phyloP scores from a whole-genome alignment of 257 asterid genomes.

The Solanum medicagineum region DNA sequence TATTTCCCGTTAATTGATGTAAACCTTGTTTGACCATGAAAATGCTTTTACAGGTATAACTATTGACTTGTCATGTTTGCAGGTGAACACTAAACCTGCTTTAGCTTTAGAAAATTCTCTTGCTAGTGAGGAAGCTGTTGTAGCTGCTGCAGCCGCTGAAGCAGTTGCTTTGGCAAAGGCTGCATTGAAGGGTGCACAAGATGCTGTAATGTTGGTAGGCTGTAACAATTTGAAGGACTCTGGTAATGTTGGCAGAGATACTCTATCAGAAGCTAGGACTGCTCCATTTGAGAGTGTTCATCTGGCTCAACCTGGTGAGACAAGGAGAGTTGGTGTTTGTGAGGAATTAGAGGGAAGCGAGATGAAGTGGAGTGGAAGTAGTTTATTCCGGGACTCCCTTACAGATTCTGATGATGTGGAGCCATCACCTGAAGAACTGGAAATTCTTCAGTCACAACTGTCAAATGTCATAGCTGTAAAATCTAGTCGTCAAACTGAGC shows the following conservation, averaged over 20 bases:
- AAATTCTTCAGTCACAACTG: conserved; percentile 43
- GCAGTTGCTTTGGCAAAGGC: conserved; percentile 86
- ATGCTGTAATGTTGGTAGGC: conserved; percentile 54
- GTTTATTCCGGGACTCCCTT: conserved; percentile 13
- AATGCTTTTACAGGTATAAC: conserved; percentile 29
- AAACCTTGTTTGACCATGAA: conserved; percentile 37
- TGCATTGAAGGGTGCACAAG: conserved; percentile 78
- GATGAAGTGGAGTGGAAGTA: conserved; percentile 11
- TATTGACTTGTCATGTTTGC: conserved; percentile 10
- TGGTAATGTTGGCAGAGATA: conserved; percentile 5
- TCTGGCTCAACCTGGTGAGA: conserved; percentile 27
- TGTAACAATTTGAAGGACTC: conserved; percentile 17
- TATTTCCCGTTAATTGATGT: neutral
- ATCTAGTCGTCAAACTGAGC: conserved; percentile 74
- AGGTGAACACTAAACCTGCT: conserved; percentile 39
- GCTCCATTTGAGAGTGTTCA: conserved; percentile 13
- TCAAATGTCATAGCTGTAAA: conserved; percentile 48
- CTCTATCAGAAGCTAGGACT: neutral
- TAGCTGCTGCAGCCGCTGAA: conserved; percentile 89
- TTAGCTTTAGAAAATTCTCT: conserved; percentile 36
- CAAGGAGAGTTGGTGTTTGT: neutral
- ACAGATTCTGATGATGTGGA: conserved; percentile 40
- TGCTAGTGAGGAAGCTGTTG: conserved; percentile 64
- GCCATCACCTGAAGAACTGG: conserved; percentile 63
- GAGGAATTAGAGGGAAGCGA: conserved; percentile 31